Evolutionary conservation across 2,329 filamentous ascomycete species (phyloP).

Genomic region (Claviceps purpurea): DNA sequence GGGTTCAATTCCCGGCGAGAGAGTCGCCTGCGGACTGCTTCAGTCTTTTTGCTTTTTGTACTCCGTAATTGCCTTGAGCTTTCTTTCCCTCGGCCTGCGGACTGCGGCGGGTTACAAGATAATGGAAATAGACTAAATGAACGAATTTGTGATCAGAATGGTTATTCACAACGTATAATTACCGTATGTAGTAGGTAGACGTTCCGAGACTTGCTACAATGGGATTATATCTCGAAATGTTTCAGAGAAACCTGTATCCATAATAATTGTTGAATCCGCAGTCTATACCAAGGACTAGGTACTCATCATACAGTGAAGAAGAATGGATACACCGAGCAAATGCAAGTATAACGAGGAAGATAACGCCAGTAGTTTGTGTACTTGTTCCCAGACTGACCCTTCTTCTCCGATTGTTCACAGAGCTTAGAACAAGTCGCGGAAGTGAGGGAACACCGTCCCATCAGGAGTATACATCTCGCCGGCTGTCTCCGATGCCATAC

Average conservation of each 20-base stretch:
- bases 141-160: no score
- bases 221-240: no score
- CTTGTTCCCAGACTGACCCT: not conserved
- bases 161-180: no score
- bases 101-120: not conserved
- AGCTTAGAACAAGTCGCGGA: constrained; percentile 24
- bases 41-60: not conserved
- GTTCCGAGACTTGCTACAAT: no score
- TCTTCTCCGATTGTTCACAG: not conserved
- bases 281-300: no score
- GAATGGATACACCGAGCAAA: no score
- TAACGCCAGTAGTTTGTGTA: not conserved
- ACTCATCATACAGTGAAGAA: no score
- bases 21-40: rapidly evolving
- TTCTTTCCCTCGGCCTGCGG: not conserved
- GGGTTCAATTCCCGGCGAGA: constrained; percentile 4
- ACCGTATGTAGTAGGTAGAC: no score
- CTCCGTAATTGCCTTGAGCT: not conserved
- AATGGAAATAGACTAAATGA: no score
- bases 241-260: no score
- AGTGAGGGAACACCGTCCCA: constrained; percentile 23
- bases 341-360: not conserved
- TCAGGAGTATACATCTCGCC: constrained; percentile 12
- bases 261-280: no score
- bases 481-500: constrained; percentile 11